phyloP scores from a whole-genome alignment of 257 asterid species.

The Nicotiana sylvestris region DNA sequence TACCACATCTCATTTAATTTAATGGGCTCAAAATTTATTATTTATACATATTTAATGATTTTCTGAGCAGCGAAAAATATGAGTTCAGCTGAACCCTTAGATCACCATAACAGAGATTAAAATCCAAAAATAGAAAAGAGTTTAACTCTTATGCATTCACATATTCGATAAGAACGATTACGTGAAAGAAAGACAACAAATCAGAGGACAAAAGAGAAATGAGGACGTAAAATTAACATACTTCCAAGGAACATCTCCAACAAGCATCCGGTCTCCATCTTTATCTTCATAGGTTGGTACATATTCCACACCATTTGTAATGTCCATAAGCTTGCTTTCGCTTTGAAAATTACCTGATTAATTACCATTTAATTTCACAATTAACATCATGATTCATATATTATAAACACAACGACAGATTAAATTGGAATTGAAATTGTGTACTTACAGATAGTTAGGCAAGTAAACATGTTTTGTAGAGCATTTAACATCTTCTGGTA shows the following conservation, averaged over 20 bases:
- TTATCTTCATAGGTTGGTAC: conserved; percentile 80
- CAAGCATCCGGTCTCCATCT: conserved; percentile 91
- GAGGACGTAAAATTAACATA: conserved; percentile 12
- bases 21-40: too few relatives aligned
- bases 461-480: conserved; percentile 55
- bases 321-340: conserved; percentile 52
- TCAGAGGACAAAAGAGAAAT: neutral
- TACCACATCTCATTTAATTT: too few relatives aligned
- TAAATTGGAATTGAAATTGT: too few relatives aligned
- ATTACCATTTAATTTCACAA: neutral
- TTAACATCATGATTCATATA: too few relatives aligned
- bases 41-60: too few relatives aligned
- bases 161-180: too few relatives aligned
- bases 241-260: conserved; percentile 92
- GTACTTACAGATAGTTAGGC: conserved; percentile 47
- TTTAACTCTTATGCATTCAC: too few relatives aligned
- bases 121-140: neutral
- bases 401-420: too few relatives aligned
- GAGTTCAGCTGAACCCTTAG: too few relatives aligned
- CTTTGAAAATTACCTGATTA: conserved; percentile 45
- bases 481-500: conserved; percentile 50
- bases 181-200: neutral
- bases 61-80: too few relatives aligned
- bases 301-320: conserved; percentile 54
- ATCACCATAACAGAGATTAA: neutral